A percentile compares a stretch with the other conserved stretches of the same genome.
Conservation (phyloP, 257 asterid species). For the Henckelia pumila region DNA sequence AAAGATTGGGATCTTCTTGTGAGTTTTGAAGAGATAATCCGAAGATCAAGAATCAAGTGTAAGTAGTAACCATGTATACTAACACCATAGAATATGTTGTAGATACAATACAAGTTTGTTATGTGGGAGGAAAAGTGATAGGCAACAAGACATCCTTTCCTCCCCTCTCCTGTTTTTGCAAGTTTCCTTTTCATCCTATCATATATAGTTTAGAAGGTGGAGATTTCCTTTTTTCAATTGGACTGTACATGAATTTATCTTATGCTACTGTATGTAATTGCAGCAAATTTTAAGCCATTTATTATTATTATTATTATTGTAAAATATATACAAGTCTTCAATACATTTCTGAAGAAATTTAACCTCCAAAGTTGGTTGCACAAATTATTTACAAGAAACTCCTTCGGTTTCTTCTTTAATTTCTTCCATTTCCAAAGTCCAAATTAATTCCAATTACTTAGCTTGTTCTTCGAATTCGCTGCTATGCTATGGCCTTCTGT, state of each 20-base stretch:
- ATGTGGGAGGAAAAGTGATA: conserved; percentile 44
- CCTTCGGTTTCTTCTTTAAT: too few relatives aligned
- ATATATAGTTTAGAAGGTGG: conserved; percentile 11
- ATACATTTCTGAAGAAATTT: too few relatives aligned
- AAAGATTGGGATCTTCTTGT: conserved; percentile 81
- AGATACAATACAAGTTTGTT: conserved; percentile 20
- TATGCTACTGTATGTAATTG: neutral
- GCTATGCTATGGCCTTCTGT: too few relatives aligned
- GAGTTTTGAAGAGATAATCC: conserved; percentile 51
- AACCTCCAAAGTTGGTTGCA: too few relatives aligned
- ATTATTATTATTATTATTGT: too few relatives aligned
- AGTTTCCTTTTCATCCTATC: conserved; percentile 21
- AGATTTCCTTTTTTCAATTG: conserved; percentile 7
- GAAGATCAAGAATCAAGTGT: conserved; percentile 17
- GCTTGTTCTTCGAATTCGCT: too few relatives aligned
- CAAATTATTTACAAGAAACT: too few relatives aligned
- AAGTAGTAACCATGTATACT: conserved; percentile 26
- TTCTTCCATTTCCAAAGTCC: too few relatives aligned
- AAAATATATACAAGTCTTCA: too few relatives aligned
- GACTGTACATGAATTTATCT: neutral
- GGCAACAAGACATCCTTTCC: conserved; percentile 55
- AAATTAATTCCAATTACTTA: too few relatives aligned
- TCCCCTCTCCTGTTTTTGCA: conserved; percentile 23
- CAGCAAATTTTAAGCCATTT: conserved; percentile 3
- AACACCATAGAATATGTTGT: conserved; percentile 35